phyloP scores from a whole-genome alignment of 306 rosid genomes.

The Malus orientalis region DNA sequence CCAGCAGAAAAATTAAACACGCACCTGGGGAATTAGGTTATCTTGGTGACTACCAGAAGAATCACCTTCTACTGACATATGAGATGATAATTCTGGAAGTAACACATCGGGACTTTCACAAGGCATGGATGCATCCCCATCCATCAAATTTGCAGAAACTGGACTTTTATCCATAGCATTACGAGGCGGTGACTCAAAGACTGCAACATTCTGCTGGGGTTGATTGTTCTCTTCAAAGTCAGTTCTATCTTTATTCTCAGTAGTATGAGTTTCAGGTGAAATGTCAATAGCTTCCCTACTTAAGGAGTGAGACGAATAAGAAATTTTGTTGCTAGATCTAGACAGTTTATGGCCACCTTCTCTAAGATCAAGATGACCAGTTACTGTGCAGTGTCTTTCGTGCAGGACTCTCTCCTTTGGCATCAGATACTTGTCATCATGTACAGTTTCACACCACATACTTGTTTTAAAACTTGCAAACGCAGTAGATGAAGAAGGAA shows the following conservation, averaged over 20 bases:
- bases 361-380: constrained; percentile 30
- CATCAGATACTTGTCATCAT: constrained; percentile 41
- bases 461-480: constrained; percentile 53
- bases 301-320: constrained; percentile 39
- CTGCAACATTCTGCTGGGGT: constrained; percentile 26
- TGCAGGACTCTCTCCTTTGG: constrained; percentile 40
- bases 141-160: constrained; percentile 20
- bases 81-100: constrained; percentile 34
- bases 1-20: constrained; percentile 17
- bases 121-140: constrained; percentile 16
- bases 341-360: constrained; percentile 32
- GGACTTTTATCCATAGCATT: constrained; percentile 22
- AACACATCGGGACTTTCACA: constrained; percentile 29
- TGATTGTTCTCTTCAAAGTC: constrained; percentile 21
- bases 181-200: constrained; percentile 19
- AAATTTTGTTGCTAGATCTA: constrained; percentile 48
- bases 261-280: constrained; percentile 30
- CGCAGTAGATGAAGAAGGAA: constrained; percentile 70
- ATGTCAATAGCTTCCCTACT: constrained; percentile 32
- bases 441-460: constrained; percentile 28
- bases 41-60: constrained; percentile 23
- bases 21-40: constrained; percentile 43
- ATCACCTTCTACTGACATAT: constrained; percentile 13
- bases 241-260: constrained; percentile 30
- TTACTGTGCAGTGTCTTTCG: constrained; percentile 39